Percentiles rank a stretch among this genome's conserved stretches.
These are phyloP conservation scores for Oxalis stricta DNA, from an alignment of 441 rosid species.

Conservation along the genomic window DNA sequence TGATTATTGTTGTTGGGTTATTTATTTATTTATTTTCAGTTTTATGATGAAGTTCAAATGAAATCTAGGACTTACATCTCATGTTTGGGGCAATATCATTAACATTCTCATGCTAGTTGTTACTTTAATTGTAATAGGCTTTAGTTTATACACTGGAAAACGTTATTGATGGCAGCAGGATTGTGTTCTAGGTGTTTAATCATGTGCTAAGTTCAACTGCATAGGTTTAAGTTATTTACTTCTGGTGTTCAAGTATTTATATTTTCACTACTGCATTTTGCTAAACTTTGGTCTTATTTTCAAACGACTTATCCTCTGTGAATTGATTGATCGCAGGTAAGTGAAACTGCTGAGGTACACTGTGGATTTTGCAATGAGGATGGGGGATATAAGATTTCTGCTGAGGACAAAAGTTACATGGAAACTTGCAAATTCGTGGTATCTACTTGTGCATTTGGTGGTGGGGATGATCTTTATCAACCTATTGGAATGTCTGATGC, in stretches of 20 bases:
- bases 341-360: constrained; percentile 46
- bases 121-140: no score
- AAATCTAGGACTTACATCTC: no score
- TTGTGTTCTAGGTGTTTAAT: no score
- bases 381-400: constrained; percentile 64
- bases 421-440: constrained; percentile 53
- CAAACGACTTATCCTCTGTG: constrained; percentile 10
- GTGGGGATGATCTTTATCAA: constrained; percentile 92
- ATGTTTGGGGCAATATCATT: no score
- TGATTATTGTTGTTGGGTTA: neutral
- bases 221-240: neutral
- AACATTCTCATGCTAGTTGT: no score
- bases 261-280: neutral
- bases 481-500: constrained; percentile 79
- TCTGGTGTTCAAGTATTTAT: neutral
- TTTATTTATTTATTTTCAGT: no score
- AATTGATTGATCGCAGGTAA: constrained; percentile 39
- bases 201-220: neutral
- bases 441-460: constrained; percentile 95
- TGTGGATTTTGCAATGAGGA: constrained; percentile 77
- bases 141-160: no score
- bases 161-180: no score
- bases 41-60: no score
- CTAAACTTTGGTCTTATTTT: constrained; percentile 1
- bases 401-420: constrained; percentile 64